Evolutionary conservation across 1,284 basidiomycete species (phyloP).

Genomic region (Rhodotorula sp.): DNA sequence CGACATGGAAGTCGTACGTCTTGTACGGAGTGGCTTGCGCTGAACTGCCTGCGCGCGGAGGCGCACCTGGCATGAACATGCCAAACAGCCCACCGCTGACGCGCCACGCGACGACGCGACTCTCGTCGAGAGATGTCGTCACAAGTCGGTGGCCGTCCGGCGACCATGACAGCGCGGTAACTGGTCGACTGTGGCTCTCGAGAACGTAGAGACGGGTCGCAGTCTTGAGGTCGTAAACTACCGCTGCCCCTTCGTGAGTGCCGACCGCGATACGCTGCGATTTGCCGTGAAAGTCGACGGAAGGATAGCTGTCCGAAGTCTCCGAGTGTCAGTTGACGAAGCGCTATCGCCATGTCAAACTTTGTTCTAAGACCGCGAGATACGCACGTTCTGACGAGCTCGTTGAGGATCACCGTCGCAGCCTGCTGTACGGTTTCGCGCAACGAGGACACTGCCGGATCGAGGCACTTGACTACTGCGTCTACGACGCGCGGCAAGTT

Average conservation of each 20-base stretch:
- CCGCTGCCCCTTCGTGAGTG: slow-evolving; percentile 67
- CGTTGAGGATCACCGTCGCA: slow-evolving; percentile 88
- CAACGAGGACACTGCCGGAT: slow-evolving; percentile 79
- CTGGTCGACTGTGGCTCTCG: slow-evolving; percentile 78
- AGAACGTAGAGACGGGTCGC: slow-evolving; percentile 92
- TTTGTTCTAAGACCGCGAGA: neutral
- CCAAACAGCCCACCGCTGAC: slow-evolving; percentile 54
- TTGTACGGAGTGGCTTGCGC: slow-evolving; percentile 63
- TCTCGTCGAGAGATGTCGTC: slow-evolving; percentile 81
- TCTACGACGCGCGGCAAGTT: slow-evolving; percentile 86
- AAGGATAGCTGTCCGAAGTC: slow-evolving; percentile 68
- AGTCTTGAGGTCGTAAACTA: slow-evolving; percentile 97
- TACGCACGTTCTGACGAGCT: slow-evolving; percentile 79
- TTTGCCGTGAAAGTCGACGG: slow-evolving; percentile 81
- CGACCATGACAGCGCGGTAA: slow-evolving; percentile 82
- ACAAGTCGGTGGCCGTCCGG: slow-evolving; percentile 88
- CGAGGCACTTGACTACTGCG: slow-evolving; percentile 93
- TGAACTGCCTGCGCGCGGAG: slow-evolving; percentile 70
- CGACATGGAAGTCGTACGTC: slow-evolving; percentile 66
- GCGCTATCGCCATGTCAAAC: neutral
- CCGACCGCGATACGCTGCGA: slow-evolving; percentile 89
- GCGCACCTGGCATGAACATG: slow-evolving; percentile 86
- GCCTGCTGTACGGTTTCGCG: slow-evolving; percentile 85
- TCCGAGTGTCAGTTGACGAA: neutral
- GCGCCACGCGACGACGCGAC: slow-evolving; percentile 59